Evolutionary conservation across 176 grass and related monocot species (phyloP).

Genomic region (Triticum monococcum): DNA sequence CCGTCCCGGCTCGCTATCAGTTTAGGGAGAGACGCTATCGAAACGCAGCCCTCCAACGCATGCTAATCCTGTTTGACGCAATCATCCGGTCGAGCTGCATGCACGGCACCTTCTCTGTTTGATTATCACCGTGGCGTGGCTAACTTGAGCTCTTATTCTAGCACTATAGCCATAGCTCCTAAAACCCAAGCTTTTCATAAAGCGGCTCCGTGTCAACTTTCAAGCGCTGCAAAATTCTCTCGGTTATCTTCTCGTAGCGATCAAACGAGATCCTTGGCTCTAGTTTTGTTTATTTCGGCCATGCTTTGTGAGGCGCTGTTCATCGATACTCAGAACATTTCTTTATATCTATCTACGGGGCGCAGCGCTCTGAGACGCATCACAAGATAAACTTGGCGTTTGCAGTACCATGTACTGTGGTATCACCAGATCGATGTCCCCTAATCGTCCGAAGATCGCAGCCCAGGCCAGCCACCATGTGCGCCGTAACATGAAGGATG

Average conservation of each 20-base stretch:
- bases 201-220: not conserved
- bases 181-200: not conserved
- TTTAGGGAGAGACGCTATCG: not conserved
- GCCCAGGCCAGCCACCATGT: not conserved
- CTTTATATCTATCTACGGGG: not conserved
- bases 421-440: not conserved
- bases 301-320: not conserved
- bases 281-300: too few relatives aligned
- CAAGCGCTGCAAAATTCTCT: too few relatives aligned
- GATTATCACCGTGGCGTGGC: not conserved
- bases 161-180: not conserved
- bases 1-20: not conserved
- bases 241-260: too few relatives aligned
- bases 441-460: not conserved
- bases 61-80: conserved; percentile 36
- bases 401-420: not conserved
- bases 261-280: too few relatives aligned
- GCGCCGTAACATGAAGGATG: not conserved
- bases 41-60: conserved; percentile 4
- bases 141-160: not conserved
- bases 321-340: not conserved
- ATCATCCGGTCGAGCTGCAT: conserved; percentile 32
- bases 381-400: conserved; percentile 9
- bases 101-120: not conserved
- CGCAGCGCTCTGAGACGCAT: not conserved